Evolutionary conservation across 2,329 filamentous ascomycete genomes (phyloP).

Genomic region (Penicillium sp.): DNA sequence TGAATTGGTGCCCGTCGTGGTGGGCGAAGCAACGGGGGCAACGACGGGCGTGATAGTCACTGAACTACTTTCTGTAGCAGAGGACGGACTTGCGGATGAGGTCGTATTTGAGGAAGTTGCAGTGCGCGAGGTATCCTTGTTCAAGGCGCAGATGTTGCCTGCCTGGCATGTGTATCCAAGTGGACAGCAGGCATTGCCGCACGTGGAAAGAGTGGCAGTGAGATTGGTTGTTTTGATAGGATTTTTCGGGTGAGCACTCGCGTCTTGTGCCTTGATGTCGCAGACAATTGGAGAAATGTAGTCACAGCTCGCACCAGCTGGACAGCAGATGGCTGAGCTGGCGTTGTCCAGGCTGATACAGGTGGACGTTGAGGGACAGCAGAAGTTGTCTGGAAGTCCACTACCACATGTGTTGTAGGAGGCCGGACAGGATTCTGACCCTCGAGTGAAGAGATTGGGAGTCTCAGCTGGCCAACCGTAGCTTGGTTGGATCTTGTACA

Average conservation of each 20-base stretch:
- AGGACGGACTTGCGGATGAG: slow-evolving; percentile 7
- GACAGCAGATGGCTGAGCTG: slow-evolving; percentile 44
- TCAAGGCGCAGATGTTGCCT: slow-evolving; percentile 24
- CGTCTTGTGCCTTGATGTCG: slow-evolving; percentile 39
- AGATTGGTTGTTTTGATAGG: slow-evolving; percentile 40
- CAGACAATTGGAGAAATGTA: slow-evolving; percentile 41
- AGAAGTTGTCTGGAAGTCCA: slow-evolving; percentile 39
- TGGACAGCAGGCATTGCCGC: slow-evolving; percentile 42
- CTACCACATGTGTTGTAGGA: slow-evolving; percentile 33
- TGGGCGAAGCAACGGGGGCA: slow-evolving; percentile 18
- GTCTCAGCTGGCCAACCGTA: slow-evolving; percentile 11
- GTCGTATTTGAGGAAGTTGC: slow-evolving; percentile 14
- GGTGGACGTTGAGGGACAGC: slow-evolving; percentile 36
- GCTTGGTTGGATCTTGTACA: slow-evolving; percentile 19
- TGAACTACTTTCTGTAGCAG: slow-evolving; percentile 13
- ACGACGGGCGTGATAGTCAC: slow-evolving; percentile 19
- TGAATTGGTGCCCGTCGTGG: slow-evolving; percentile 13
- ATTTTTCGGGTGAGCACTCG: slow-evolving; percentile 31
- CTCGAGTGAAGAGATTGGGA: slow-evolving; percentile 18
- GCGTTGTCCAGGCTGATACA: slow-evolving; percentile 40
- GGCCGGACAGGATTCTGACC: slow-evolving; percentile 26
- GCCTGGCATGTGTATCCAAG: slow-evolving; percentile 42
- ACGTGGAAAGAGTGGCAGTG: slow-evolving; percentile 36
- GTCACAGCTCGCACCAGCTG: slow-evolving; percentile 36
- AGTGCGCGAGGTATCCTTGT: slow-evolving; percentile 20